Conservation (phyloP, 2,329 filamentous ascomycete species). For the Beauveria rudraprayagi region DNA sequence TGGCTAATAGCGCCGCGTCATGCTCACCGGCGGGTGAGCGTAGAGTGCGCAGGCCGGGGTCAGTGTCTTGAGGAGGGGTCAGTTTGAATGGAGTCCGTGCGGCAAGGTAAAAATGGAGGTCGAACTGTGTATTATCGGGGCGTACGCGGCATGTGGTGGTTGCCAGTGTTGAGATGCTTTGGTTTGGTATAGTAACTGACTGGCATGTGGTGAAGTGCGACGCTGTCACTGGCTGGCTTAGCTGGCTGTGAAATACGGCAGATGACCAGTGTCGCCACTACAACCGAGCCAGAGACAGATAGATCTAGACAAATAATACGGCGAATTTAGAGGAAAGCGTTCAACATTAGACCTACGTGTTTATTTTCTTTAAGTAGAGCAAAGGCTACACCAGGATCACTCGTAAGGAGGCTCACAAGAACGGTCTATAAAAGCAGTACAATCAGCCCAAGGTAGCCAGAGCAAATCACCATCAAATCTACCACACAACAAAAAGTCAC, state of each 20-base stretch:
- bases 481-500: too few species aligned
- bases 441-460: too few species aligned
- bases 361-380: too few species aligned
- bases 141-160: not conserved
- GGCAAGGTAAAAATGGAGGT: not conserved
- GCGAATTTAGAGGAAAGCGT: too few species aligned
- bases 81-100: not conserved
- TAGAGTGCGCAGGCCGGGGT: not conserved
- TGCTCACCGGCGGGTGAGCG: not conserved
- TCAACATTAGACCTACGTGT: too few species aligned
- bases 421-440: too few species aligned
- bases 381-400: slow-evolving; percentile 7
- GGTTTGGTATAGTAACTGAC: not conserved
- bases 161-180: not conserved
- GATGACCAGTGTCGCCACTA: not conserved
- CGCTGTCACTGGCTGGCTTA: not conserved
- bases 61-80: not conserved
- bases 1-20: not conserved
- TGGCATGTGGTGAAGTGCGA: not conserved
- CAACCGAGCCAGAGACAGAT: too few species aligned
- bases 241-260: not conserved
- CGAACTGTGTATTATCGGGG: not conserved
- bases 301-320: too few species aligned
- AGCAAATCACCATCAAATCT: too few species aligned
- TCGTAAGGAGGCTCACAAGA: too few species aligned